phyloP scores from a whole-genome alignment of 2,329 filamentous ascomycete species.

The Hypocrella siamensis region DNA sequence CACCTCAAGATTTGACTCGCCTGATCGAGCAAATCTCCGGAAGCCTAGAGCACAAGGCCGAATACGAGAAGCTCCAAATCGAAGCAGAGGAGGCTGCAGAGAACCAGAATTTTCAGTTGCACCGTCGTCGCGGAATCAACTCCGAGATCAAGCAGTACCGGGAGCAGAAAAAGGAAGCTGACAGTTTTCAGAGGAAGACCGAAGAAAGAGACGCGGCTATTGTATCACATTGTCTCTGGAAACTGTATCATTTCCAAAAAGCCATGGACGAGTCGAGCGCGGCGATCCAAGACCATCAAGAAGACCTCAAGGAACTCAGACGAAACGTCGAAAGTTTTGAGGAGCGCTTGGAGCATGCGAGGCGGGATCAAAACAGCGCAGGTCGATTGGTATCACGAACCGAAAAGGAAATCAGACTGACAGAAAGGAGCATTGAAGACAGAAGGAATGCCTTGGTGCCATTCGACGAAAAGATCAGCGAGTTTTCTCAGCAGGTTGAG shows the following conservation, averaged over 20 bases:
- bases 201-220: constrained; percentile 84
- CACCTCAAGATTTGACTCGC: constrained; percentile 80
- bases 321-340: constrained; percentile 80
- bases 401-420: constrained; percentile 73
- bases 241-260: constrained; percentile 86
- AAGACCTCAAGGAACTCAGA: constrained; percentile 83
- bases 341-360: constrained; percentile 62
- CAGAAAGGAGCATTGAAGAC: constrained; percentile 77
- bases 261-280: constrained; percentile 83
- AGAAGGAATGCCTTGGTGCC: constrained; percentile 75
- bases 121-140: constrained; percentile 84
- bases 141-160: constrained; percentile 96
- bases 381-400: constrained; percentile 62
- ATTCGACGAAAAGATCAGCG: constrained; percentile 78
- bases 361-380: constrained; percentile 66
- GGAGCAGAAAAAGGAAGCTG: constrained; percentile 89
- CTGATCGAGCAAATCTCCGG: constrained; percentile 97
- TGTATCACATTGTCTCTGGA: constrained; percentile 90
- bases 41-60: constrained; percentile 82
- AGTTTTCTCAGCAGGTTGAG: constrained; percentile 56
- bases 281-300: constrained; percentile 84
- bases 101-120: constrained; percentile 75
- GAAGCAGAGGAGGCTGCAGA: constrained; percentile 79
- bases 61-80: constrained; percentile 81
- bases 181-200: constrained; percentile 81